A percentile compares a stretch with the other conserved stretches of the same genome.
These are phyloP conservation scores for Tripterygium wilfordii DNA, from an alignment of 177 flowering plant species.

Conservation along the genomic window DNA sequence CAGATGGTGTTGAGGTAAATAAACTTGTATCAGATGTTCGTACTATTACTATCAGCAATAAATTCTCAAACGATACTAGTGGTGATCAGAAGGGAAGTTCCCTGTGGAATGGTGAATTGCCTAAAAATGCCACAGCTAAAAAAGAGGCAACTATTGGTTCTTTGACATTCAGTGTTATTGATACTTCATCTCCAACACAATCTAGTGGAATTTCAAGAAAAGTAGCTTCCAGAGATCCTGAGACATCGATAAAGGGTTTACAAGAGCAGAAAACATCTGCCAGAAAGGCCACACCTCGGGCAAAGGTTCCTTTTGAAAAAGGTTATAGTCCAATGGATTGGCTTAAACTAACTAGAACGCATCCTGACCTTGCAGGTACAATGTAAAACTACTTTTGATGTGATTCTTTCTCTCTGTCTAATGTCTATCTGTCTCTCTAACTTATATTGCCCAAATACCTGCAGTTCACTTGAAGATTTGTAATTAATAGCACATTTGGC, in stretches of 20 bases:
- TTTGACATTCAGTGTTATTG: conserved; percentile 51
- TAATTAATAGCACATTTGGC: no score
- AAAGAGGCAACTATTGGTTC: conserved; percentile 57
- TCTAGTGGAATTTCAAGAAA: conserved; percentile 15
- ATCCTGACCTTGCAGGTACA: conserved; percentile 97
- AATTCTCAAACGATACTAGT: conserved; percentile 10
- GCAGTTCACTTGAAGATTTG: no score
- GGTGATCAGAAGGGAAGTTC: conserved; percentile 15
- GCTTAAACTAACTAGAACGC: conserved; percentile 84
- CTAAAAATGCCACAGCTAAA: conserved; percentile 10
- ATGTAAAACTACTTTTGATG: no score
- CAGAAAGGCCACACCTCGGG: conserved; percentile 49
- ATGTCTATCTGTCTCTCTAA: background rate
- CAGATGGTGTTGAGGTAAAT: conserved; percentile 28
- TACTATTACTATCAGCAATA: conserved; percentile 34
- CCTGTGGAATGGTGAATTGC: conserved; percentile 20
- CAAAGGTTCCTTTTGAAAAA: conserved; percentile 93
- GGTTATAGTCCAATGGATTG: conserved; percentile 98
- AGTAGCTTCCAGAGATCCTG: conserved; percentile 14
- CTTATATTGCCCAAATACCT: no score
- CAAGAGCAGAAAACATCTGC: conserved; percentile 16
- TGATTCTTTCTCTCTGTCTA: background rate
- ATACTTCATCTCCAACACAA: conserved; percentile 28
- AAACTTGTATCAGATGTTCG: conserved; percentile 22
- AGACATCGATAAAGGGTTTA: conserved; percentile 21